Base-by-base conservation (phyloP, 2,329 filamentous ascomycete species). In the Drechmeria coniospora region DNA sequence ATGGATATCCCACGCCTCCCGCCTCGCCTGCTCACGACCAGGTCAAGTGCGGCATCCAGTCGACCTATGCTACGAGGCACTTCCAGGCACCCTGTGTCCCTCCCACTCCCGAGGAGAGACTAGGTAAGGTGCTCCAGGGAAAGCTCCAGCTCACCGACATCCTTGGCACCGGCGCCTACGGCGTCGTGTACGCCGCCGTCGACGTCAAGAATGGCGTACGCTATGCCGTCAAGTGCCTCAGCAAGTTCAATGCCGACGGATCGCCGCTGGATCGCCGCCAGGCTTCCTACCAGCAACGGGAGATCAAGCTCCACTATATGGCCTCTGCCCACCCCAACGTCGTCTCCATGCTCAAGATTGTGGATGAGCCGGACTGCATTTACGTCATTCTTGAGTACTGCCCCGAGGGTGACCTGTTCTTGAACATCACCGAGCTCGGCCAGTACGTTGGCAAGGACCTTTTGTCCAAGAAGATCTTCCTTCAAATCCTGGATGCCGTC, bases 351-450 rank as follows among this genome's bases (percentile, higher is more conserved):
- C 66, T 83, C 42, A 86, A 90, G 64, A 93, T 95, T 47, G 73
- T 95, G 61, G 83, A 93, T 55, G 78, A 80, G 45, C 65, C 71
- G 35, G 84, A 94, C 53, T 94, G 84, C 66, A 92, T 86, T 38
- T 95, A 83, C 57, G 87, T 95, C 44, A 79, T 98, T 39, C 69
- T 98, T 51, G 90, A 98, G 55, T 95, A 86, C 55, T 95, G 87
- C 60, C 83, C 84, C 6, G 90, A 95, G 54, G 90, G 90, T 47
- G 90, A 98, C 52, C 60, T 98, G 38, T 98, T 98, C 59, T 79
- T 80, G 53, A 94, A 92, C 60, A 98, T 98, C 57, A 95, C 90
- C 36, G 87, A 95, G 56, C 74, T 80, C 46, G 81, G 84, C 50
- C 81, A 82, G 52, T 98, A 92, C 53, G 76, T 93, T 44, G 81